These are phyloP conservation scores for Rhizopogon vulgaris DNA, from an alignment of 768 basidiomycete species.

Conservation along the genomic window DNA sequence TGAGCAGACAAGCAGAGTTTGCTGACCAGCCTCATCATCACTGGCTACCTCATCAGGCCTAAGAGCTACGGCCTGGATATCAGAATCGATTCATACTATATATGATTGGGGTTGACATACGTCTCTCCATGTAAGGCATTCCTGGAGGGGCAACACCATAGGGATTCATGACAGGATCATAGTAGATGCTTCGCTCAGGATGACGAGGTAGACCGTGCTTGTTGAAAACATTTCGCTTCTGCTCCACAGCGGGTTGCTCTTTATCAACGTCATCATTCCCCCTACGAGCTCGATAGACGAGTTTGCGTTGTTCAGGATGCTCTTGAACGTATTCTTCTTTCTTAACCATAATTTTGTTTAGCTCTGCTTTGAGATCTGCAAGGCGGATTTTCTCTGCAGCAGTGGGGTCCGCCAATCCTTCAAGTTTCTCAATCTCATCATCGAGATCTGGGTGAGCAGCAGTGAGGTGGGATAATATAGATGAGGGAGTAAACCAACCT, in stretches of 20 bases:
- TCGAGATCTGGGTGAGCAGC: slow-evolving; percentile 58
- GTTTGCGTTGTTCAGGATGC: slow-evolving; percentile 86
- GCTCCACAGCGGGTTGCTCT: slow-evolving; percentile 30
- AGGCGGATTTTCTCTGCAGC: slow-evolving; percentile 61
- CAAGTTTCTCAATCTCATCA: slow-evolving; percentile 69
- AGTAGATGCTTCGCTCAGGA: slow-evolving; percentile 91
- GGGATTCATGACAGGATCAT: slow-evolving; percentile 90
- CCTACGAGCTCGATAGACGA: slow-evolving; percentile 65
- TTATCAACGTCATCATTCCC: slow-evolving; percentile 36
- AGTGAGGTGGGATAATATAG: not conserved
- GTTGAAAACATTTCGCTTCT: slow-evolving; percentile 67
- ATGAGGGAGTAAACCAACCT: slow-evolving; percentile 37
- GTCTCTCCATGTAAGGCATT: slow-evolving; percentile 89
- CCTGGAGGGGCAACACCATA: slow-evolving; percentile 92
- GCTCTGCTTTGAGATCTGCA: slow-evolving; percentile 64
- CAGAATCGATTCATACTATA: not conserved
- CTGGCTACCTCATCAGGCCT: slow-evolving; percentile 57
- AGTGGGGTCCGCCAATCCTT: slow-evolving; percentile 37
- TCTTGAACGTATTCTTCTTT: slow-evolving; percentile 90
- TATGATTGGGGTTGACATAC: slow-evolving; percentile 41
- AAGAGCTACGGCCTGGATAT: slow-evolving; percentile 37
- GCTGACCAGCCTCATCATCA: slow-evolving; percentile 47
- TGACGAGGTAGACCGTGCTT: slow-evolving; percentile 82
- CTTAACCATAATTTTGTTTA: slow-evolving; percentile 75
- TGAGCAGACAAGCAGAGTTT: not conserved